Conservation (phyloP, 2,329 filamentous ascomycete genomes). For the Monosporascus sp. region DNA sequence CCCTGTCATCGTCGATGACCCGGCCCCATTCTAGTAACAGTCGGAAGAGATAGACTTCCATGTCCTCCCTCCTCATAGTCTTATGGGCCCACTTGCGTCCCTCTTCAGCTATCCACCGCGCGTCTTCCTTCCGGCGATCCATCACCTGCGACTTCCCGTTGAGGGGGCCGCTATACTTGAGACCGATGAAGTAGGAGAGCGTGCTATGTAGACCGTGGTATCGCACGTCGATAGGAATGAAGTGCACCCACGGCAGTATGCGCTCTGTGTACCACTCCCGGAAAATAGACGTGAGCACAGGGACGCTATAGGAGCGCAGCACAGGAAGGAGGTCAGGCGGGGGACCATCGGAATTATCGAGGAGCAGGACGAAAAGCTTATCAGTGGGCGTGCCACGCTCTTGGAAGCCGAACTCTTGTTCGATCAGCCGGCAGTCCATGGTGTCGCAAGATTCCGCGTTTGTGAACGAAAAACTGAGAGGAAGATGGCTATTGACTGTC, state of each 20-base stretch:
- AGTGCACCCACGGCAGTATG: conserved; percentile 72
- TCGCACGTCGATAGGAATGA: conserved; percentile 70
- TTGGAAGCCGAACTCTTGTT: conserved; percentile 43
- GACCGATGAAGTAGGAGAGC: conserved; percentile 67
- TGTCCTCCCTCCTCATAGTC: conserved; percentile 65
- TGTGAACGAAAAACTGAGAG: conserved; percentile 55
- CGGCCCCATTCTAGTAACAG: conserved; percentile 73
- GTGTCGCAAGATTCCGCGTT: conserved; percentile 52
- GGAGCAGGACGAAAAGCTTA: conserved; percentile 66
- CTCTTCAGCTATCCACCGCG: conserved; percentile 59
- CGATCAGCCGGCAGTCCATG: conserved; percentile 43
- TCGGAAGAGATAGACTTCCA: conserved; percentile 76
- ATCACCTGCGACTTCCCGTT: conserved; percentile 44
- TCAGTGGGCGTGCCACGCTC: conserved; percentile 56
- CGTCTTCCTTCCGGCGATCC: conserved; percentile 47
- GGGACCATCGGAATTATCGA: conserved; percentile 66
- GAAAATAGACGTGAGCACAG: conserved; percentile 68
- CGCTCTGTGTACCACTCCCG: conserved; percentile 75
- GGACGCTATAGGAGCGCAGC: conserved; percentile 60
- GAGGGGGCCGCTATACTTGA: conserved; percentile 37
- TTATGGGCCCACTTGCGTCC: conserved; percentile 60
- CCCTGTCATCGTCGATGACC: conserved; percentile 56
- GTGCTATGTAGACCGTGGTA: conserved; percentile 71
- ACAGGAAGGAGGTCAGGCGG: conserved; percentile 55
- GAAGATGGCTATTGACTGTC: conserved; percentile 48